Percentiles rank a stretch among this genome's conserved stretches.
Evolutionary conservation across 345 rosid genomes (phyloP).

Genomic region (Firmiana major): DNA sequence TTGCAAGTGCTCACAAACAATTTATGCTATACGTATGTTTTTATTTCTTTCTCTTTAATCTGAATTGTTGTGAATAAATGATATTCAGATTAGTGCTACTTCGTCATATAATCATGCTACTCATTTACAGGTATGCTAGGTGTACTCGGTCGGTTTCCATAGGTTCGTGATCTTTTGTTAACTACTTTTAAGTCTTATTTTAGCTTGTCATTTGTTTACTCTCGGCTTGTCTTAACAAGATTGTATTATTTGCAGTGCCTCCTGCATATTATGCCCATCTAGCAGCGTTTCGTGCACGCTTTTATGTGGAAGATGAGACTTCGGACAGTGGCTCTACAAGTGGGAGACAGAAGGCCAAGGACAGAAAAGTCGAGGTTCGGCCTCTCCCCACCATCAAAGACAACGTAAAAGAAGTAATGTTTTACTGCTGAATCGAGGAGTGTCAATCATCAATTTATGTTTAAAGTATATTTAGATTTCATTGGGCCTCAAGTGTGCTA

Average conservation of each 20-base stretch:
- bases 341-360: not conserved
- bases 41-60: not conserved
- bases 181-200: not conserved
- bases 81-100: not conserved
- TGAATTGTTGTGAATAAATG: not conserved
- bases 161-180: slow-evolving; percentile 26
- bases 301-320: slow-evolving; percentile 27
- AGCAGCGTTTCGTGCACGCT: slow-evolving; percentile 41
- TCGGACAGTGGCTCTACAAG: slow-evolving; percentile 22
- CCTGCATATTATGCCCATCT: slow-evolving; percentile 51
- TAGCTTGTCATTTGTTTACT: not conserved
- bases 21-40: slow-evolving; percentile 64
- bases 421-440: not conserved
- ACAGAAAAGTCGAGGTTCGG: not conserved
- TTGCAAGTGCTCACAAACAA: slow-evolving; percentile 62
- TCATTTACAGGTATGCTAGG: slow-evolving; percentile 52
- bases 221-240: not conserved
- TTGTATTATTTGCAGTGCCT: slow-evolving; percentile 39
- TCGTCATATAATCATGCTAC: too few species aligned
- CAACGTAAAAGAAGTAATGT: slow-evolving; percentile 35
- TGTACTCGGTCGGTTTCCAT: slow-evolving; percentile 74
- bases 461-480: too few species aligned
- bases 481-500: too few species aligned
- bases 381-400: slow-evolving; percentile 37
- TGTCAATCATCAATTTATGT: not conserved